Evolutionary conservation across 1,139 yeast species (phyloP).

Genomic region (Magnusiomyces sp.): DNA sequence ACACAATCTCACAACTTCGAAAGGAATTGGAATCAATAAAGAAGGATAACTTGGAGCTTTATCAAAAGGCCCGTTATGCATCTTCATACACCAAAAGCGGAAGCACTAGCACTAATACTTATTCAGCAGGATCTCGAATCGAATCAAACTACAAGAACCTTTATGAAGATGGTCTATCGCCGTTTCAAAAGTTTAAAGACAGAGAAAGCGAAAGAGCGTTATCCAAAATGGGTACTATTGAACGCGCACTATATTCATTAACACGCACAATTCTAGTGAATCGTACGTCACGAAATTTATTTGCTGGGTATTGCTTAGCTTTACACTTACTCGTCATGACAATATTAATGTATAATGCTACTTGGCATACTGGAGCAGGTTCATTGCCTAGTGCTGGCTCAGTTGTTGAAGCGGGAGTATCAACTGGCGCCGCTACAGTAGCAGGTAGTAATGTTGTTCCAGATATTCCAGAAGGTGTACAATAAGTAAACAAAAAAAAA

Average conservation of each 20-base stretch:
- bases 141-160: slow-evolving; percentile 53
- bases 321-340: slow-evolving; percentile 68
- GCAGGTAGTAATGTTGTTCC: too few relatives aligned
- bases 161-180: slow-evolving; percentile 76
- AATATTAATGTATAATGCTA: slow-evolving; percentile 49
- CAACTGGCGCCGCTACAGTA: too few relatives aligned
- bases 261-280: slow-evolving; percentile 71
- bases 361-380: slow-evolving; percentile 26
- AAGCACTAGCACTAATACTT: background rate
- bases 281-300: slow-evolving; percentile 61
- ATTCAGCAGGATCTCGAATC: slow-evolving; percentile 31
- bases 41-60: slow-evolving; percentile 67
- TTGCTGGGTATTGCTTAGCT: slow-evolving; percentile 64
- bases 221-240: slow-evolving; percentile 67
- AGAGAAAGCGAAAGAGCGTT: slow-evolving; percentile 70
- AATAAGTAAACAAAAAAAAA: too few relatives aligned
- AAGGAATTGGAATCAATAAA: slow-evolving; percentile 57
- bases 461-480: too few relatives aligned
- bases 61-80: slow-evolving; percentile 71
- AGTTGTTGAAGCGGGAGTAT: too few relatives aligned
- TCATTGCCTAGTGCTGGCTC: background rate
- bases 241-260: slow-evolving; percentile 65
- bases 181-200: slow-evolving; percentile 74
- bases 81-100: slow-evolving; percentile 32
- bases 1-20: slow-evolving; percentile 49